A percentile compares a stretch with the other conserved stretches of the same genome.
These are phyloP conservation scores for Aspergillus sp. DNA, from an alignment of 2,329 filamentous ascomycete species.

Conservation along the genomic window DNA sequence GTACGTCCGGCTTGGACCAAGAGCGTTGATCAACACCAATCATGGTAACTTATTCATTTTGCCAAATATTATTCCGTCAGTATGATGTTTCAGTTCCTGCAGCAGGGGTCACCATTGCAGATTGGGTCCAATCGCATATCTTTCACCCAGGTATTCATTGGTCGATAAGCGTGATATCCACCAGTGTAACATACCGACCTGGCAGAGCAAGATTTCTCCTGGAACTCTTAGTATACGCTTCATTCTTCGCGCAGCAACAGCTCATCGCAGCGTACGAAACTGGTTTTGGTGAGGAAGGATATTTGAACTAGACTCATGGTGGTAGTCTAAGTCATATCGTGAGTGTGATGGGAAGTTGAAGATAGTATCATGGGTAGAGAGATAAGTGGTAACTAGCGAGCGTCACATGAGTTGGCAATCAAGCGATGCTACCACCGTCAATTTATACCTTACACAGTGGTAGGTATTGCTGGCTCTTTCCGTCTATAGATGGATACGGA, in stretches of 20 bases:
- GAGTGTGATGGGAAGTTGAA: no score
- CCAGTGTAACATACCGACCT: not conserved
- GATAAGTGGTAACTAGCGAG: not conserved
- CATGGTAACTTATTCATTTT: not conserved
- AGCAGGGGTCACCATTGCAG: not conserved
- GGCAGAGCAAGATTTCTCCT: not conserved
- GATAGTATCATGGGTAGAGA: no score
- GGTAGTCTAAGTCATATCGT: not conserved
- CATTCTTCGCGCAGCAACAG: not conserved
- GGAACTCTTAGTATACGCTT: not conserved
- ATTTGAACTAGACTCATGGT: not conserved
- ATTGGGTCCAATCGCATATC: not conserved
- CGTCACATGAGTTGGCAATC: not conserved
- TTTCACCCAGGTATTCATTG: not conserved
- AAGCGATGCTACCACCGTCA: not conserved
- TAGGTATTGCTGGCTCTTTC: no score
- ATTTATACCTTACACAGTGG: no score
- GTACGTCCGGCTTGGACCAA: constrained; percentile 1
- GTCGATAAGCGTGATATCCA: not conserved
- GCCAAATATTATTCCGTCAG: not conserved
- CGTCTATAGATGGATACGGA: no score
- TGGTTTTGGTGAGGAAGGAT: no score
- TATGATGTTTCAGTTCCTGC: not conserved
- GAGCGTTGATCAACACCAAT: not conserved
- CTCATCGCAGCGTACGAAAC: no score